phyloP scores from a whole-genome alignment of 2,329 filamentous ascomycete genomes.

The Clathrospora elynae region DNA sequence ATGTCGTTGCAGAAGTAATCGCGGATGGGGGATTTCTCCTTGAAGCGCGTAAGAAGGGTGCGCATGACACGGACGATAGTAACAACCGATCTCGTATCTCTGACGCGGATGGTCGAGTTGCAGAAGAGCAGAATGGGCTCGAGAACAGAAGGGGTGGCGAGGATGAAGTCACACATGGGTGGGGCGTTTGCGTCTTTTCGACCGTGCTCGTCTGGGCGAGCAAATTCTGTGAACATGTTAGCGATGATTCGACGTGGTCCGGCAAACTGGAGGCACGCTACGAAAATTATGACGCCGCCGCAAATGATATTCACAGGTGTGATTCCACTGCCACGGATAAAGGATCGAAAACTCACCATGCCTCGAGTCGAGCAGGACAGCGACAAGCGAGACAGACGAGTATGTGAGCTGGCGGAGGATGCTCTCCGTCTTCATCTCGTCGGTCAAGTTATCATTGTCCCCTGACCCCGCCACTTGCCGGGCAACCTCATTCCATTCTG shows the following conservation, averaged over 20 bases:
- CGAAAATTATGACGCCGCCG: too few relatives aligned
- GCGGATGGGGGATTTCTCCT: constrained; percentile 63
- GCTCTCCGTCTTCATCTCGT: constrained; percentile 98
- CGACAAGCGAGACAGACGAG: constrained; percentile 88
- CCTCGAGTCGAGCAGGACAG: constrained; percentile 79
- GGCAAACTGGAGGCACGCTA: not conserved
- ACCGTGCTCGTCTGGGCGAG: constrained; percentile 37
- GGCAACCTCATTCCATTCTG: constrained; percentile 80
- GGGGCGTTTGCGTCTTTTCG: constrained; percentile 55
- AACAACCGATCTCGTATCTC: constrained; percentile 84
- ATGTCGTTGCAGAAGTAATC: constrained; percentile 91
- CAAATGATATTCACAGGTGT: not conserved
- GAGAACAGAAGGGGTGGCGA: constrained; percentile 76
- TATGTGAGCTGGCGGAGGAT: constrained; percentile 92
- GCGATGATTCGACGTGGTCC: not conserved
- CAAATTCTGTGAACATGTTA: constrained; percentile 30
- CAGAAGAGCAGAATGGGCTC: constrained; percentile 91
- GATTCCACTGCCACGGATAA: not conserved
- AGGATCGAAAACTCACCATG: constrained; percentile 31
- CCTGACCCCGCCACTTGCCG: constrained; percentile 63
- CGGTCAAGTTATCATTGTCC: constrained; percentile 75
- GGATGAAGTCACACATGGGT: constrained; percentile 79
- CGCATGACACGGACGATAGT: constrained; percentile 87
- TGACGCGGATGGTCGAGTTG: constrained; percentile 86
- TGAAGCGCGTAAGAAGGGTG: constrained; percentile 80